phyloP scores from a whole-genome alignment of 1,139 yeast genomes.

The Protomyces pachydermus region DNA sequence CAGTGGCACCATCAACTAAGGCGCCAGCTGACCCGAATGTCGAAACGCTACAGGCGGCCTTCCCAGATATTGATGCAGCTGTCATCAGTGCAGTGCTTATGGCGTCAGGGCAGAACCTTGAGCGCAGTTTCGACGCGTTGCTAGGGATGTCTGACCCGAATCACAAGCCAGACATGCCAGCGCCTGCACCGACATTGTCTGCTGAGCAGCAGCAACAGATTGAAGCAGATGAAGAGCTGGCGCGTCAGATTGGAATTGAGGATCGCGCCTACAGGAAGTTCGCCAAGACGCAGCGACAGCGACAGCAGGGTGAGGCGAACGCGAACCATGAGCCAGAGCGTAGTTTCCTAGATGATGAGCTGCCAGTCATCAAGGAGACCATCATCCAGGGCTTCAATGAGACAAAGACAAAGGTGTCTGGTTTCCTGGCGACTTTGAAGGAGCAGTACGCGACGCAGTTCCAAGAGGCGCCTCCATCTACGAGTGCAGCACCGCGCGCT shows the following conservation, averaged over 20 bases:
- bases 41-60: slow-evolving; percentile 56
- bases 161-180: slow-evolving; percentile 58
- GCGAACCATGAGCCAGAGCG: slow-evolving; percentile 41
- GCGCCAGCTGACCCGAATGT: slow-evolving; percentile 19
- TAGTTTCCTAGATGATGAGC: slow-evolving; percentile 56
- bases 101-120: slow-evolving; percentile 75
- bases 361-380: slow-evolving; percentile 64
- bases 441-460: background rate
- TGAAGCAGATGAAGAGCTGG: slow-evolving; percentile 76
- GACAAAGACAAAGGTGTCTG: slow-evolving; percentile 55
- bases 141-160: slow-evolving; percentile 74
- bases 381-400: slow-evolving; percentile 76
- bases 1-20: background rate
- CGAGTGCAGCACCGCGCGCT: background rate
- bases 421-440: slow-evolving; percentile 8
- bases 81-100: slow-evolving; percentile 72
- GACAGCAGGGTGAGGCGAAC: background rate
- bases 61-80: slow-evolving; percentile 68
- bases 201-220: slow-evolving; percentile 43
- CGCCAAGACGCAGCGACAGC: slow-evolving; percentile 36
- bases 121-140: slow-evolving; percentile 83
- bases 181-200: slow-evolving; percentile 32
- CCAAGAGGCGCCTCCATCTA: background rate
- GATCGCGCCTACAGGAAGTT: slow-evolving; percentile 35
- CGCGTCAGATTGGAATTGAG: slow-evolving; percentile 53